Evolutionary conservation across 768 basidiomycete species (phyloP), one percentile per base, ranked within the genome.

Genomic region (Coprinellus aureogranulatus): DNA sequence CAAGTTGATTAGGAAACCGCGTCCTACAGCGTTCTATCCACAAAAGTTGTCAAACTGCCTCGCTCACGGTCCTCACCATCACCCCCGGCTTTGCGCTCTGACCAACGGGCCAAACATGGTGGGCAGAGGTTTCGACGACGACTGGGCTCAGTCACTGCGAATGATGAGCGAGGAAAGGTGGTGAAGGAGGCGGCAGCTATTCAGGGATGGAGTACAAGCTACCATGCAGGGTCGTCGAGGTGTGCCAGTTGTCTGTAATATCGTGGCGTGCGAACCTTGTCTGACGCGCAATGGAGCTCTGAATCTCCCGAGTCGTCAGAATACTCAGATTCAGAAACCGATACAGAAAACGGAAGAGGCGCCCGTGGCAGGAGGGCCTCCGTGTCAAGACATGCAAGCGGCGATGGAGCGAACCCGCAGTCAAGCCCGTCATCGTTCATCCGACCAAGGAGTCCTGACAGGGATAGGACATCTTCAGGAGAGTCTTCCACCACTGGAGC

Each of bases 221-320:
- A 93, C 72, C 88, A 91, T 58, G 91, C 87, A 27, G 91, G 91
- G 45, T 90, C 90, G 31, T 92, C 90, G 10, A 84, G 88, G 89
- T 88, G 64, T 60, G 81, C 64, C 26, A 12, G 18, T 3, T 16
- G 49, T 28, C 46, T 45, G 53, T 53, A 44, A n/a, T 54, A n/a
- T 2, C 28, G 47, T 26, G 6, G 4, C 34, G 27, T 12, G 46
- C 53, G 34, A 40, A 45, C 28, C 40, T 34, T 52, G 22, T 25
- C 40, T 27, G 25, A 58, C 50, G 27, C n/a, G 51, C 6, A 25
- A 34, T 55, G n/a, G 59, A 83, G 85, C 60, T 79, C 86, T 22
- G 80, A 77, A 45, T 82, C 81, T 12, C 72, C 75, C 45, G 71
- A 69, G 42, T 81, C 78, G 64, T 79, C 83, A 6, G 80, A 49